Percentiles rank a stretch among this genome's conserved stretches.
phyloP scores from a whole-genome alignment of 345 rosid species.

The Geranium brycei region DNA sequence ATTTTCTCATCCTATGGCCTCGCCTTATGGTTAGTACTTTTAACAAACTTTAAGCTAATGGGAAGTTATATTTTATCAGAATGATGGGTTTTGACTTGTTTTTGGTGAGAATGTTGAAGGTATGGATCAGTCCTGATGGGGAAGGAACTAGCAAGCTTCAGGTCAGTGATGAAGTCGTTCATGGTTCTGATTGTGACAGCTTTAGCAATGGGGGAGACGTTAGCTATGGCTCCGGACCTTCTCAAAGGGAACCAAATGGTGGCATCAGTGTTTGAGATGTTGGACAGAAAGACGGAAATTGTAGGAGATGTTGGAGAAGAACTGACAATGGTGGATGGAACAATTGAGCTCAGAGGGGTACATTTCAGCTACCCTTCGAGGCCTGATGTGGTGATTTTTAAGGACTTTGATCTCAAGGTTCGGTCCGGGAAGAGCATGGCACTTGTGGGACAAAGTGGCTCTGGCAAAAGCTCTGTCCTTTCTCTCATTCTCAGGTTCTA shows the following conservation, averaged over 20 bases:
- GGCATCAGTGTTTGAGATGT: conserved; percentile 67
- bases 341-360: conserved; percentile 56
- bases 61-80: too few species aligned
- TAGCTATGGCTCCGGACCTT: conserved; percentile 82
- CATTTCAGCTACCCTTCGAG: conserved; percentile 79
- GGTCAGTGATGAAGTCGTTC: conserved; percentile 81
- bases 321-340: conserved; percentile 49
- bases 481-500: conserved; percentile 82
- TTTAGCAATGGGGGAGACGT: conserved; percentile 93
- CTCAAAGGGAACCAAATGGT: conserved; percentile 95
- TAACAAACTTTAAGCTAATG: too few species aligned
- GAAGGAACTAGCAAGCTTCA: conserved; percentile 60
- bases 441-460: conserved; percentile 90
- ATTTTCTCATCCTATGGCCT: conserved; percentile 95
- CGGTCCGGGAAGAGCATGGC: conserved; percentile 74
- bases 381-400: conserved; percentile 66
- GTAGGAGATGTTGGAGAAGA: conserved; percentile 58
- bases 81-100: too few species aligned
- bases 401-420: conserved; percentile 56
- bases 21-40: conserved; percentile 57
- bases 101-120: conserved; percentile 22
- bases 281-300: conserved; percentile 63
- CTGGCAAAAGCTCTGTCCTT: conserved; percentile 88
- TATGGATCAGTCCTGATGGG: conserved; percentile 90
- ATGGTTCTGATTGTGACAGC: conserved; percentile 95